phyloP scores from a whole-genome alignment of 1,139 yeast species.

The Candida pseudoviswanathii region DNA sequence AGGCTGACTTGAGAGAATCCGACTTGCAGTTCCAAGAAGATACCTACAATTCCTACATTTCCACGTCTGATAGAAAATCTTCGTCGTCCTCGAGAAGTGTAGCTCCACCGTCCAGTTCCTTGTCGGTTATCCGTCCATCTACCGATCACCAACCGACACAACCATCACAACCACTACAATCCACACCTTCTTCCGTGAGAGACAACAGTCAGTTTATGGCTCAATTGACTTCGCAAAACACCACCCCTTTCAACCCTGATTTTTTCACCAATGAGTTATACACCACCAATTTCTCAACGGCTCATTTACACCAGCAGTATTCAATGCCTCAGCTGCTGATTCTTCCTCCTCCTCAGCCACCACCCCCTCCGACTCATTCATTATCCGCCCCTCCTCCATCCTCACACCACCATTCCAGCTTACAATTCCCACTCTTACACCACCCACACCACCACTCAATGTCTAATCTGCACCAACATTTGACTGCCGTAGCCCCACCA shows the following conservation, averaged over 20 bases:
- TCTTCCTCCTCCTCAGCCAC: conserved; percentile 3
- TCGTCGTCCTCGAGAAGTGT: conserved; percentile 10
- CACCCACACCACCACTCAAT: background rate
- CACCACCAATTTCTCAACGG: background rate
- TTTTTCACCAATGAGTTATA: conserved; percentile 4
- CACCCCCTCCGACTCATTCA: background rate
- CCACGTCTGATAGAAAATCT: conserved; percentile 5
- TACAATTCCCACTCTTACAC: background rate
- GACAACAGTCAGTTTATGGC: background rate
- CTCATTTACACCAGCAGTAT: conserved; percentile 1
- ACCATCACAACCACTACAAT: conserved; percentile 5
- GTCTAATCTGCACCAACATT: conserved; percentile 6
- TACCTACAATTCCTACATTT: conserved; percentile 13
- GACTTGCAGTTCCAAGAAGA: conserved; percentile 37
- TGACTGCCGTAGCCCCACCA: conserved; percentile 4
- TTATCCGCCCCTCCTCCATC: background rate
- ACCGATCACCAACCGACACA: background rate
- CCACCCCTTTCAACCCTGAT: conserved; percentile 2
- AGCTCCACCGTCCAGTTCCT: conserved; percentile 1
- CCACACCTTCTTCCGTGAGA: background rate
- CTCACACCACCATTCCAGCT: background rate
- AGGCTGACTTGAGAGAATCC: conserved; percentile 34
- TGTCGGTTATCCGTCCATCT: background rate
- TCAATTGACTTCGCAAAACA: background rate
- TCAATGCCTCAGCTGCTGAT: conserved; percentile 3